Percentiles rank a stretch among this genome's conserved stretches.
Conservation (phyloP, 2,329 filamentous ascomycete genomes). For the Leptographium galeiforme region DNA sequence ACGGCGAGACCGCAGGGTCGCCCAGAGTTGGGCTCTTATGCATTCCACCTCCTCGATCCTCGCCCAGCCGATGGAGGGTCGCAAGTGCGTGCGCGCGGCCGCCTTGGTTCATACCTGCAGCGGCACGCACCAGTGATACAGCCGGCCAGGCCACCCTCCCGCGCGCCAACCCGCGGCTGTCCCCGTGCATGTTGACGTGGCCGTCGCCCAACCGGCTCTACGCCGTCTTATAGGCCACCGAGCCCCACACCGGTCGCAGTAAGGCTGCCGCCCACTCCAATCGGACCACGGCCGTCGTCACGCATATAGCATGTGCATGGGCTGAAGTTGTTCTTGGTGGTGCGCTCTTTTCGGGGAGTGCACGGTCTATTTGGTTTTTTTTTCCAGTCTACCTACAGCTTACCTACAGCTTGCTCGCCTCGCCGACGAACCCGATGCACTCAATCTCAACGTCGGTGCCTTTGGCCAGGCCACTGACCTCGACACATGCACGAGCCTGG, state of each 20-base stretch:
- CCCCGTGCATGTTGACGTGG: too few species aligned
- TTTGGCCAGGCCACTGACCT: slow-evolving; percentile 1
- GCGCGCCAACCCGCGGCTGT: too few species aligned
- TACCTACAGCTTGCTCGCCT: background rate
- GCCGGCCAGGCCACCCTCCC: background rate
- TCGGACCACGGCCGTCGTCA: too few species aligned
- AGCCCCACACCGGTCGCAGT: too few species aligned
- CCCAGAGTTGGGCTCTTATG: background rate
- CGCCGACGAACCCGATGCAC: background rate
- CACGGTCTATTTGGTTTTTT: too few species aligned
- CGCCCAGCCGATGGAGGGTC: background rate
- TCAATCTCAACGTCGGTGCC: slow-evolving; percentile 4
- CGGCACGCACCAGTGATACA: background rate
- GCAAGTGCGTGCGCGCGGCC: background rate
- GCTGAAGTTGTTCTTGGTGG: too few species aligned
- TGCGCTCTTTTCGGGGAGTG: too few species aligned
- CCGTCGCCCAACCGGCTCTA: too few species aligned
- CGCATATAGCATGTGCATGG: too few species aligned
- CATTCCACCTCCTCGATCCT: background rate
- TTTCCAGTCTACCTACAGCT: too few species aligned
- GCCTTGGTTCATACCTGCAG: background rate
- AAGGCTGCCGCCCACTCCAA: too few species aligned
- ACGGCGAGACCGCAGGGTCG: background rate
- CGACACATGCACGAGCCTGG: slow-evolving; percentile 1
- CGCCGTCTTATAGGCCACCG: too few species aligned